Conservation (phyloP, 1,139 yeast species). For the Trichomonascaceae sp. region DNA sequence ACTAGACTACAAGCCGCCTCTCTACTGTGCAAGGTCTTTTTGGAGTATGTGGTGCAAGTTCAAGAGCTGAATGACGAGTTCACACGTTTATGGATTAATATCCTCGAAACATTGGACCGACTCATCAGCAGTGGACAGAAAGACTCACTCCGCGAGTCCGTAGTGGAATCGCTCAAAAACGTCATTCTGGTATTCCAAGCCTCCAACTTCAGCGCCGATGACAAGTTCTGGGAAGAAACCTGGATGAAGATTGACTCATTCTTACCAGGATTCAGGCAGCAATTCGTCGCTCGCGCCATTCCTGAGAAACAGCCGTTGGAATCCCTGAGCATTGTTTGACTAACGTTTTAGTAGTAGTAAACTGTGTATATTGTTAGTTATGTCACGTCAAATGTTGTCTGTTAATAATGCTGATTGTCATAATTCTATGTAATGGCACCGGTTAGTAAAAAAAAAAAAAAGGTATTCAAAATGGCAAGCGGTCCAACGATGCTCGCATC, state of each 20-base stretch:
- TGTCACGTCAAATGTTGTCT: too few species aligned
- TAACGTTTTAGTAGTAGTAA: too few species aligned
- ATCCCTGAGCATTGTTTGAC: too few species aligned
- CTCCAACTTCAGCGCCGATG: conserved; percentile 29
- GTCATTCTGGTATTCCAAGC: conserved; percentile 32
- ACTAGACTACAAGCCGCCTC: conserved; percentile 58
- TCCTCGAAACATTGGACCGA: conserved; percentile 37
- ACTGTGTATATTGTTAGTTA: too few species aligned
- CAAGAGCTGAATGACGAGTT: conserved; percentile 20
- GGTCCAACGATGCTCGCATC: conserved; percentile 4
- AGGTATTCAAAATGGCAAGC: background rate
- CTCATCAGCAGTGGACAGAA: conserved; percentile 29
- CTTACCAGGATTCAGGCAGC: conserved; percentile 33
- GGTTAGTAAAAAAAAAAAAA: too few species aligned
- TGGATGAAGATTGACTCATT: conserved; percentile 35
- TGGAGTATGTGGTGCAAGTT: conserved; percentile 37
- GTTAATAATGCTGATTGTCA: too few species aligned
- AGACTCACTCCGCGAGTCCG: conserved; percentile 39
- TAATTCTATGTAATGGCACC: too few species aligned
- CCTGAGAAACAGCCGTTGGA: too few species aligned
- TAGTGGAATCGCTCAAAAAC: conserved; percentile 52
- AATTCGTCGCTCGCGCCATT: too few species aligned
- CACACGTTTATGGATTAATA: conserved; percentile 30
- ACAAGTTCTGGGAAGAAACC: conserved; percentile 29
- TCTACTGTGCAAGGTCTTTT: conserved; percentile 56